Conservation (phyloP, 2,329 filamentous ascomycete genomes). For the Penicillium expansum region DNA sequence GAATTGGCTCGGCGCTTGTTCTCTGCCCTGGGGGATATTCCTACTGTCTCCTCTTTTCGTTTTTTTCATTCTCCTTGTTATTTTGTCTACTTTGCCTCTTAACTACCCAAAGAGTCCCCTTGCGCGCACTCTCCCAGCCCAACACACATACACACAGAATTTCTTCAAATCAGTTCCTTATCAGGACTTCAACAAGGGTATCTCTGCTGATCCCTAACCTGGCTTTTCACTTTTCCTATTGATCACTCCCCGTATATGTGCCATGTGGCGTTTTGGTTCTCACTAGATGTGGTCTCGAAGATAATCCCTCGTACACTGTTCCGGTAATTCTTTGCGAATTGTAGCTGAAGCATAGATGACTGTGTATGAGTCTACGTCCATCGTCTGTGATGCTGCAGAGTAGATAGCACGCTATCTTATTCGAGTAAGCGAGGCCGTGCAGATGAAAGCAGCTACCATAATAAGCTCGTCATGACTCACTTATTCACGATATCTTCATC, state of each 20-base stretch:
- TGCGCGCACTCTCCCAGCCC: conserved; percentile 29
- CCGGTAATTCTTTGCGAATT: not conserved
- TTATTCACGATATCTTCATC: not conserved
- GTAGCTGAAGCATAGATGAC: not conserved
- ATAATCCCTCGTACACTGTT: conserved; percentile 12
- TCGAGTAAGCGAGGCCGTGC: not conserved
- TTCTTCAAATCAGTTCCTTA: conserved; percentile 29
- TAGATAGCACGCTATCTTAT: not conserved
- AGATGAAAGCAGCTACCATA: not conserved
- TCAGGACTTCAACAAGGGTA: conserved; percentile 27
- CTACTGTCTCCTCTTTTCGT: conserved; percentile 16
- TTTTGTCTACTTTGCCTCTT: conserved; percentile 29
- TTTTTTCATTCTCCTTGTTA: conserved; percentile 30
- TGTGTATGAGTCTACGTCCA: not conserved
- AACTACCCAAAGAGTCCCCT: conserved; percentile 29
- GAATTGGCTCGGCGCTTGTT: conserved; percentile 12
- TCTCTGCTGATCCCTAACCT: conserved; percentile 21
- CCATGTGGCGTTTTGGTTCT: conserved; percentile 20
- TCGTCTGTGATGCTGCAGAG: not conserved
- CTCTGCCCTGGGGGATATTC: conserved; percentile 9
- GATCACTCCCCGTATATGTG: conserved; percentile 17
- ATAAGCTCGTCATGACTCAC: not conserved
- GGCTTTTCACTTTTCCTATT: conserved; percentile 17
- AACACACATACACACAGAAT: conserved; percentile 26
- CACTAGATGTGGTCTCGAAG: conserved; percentile 24